Base-by-base conservation (phyloP, 1,284 basidiomycete species). In the Leccinum angustisporum region DNA sequence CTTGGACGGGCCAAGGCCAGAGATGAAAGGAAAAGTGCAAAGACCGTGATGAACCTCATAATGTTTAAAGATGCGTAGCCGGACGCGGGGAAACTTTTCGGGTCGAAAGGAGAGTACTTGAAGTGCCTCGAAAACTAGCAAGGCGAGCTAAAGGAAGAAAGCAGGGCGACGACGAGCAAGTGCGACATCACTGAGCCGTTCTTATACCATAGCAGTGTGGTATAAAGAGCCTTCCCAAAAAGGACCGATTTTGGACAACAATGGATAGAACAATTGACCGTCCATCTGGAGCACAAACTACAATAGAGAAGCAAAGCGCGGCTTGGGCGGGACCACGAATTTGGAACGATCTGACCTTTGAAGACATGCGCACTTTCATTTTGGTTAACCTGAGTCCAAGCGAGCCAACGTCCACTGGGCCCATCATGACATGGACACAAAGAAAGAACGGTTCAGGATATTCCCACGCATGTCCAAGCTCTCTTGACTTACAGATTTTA, bases 1-100 rank as follows among this genome's bases (percentile, higher is more conserved):
- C 72, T 68, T 11, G 79, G 80, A 57, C 73, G 76, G 11, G 80
- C 81, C 36, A 74, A 71, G 16, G 68, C 77, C 8, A 77, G 70
- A 56, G 79, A 63, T 8, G 74, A 74, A 59, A 86, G 70, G 30
- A 78, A 66, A 50, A 83, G 64, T 4, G 18, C 43, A 46, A 46
- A 46, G 43, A 46, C 9, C 6, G 43, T 46, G 43, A 46, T 46
- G 43, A 46, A 21, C 43, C 18, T 46, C 43, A 46, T 46, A 46
- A n/a, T n/a, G n/a, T n/a, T n/a, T n/a, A n/a, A n/a, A n/a, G n/a
- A 18, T 46, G 43, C 43, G 43, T 46, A 46, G 18, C 43, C 43
- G 18, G 43, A 46, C 43, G 43, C n/a, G n/a, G n/a, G n/a, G n/a
- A n/a, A n/a, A n/a, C n/a, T n/a, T n/a, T n/a, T n/a, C 40, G 40